These are phyloP conservation scores for Antarctomyces pellizariae DNA, from an alignment of 495 filamentous ascomycete species.

Conservation along the genomic window DNA sequence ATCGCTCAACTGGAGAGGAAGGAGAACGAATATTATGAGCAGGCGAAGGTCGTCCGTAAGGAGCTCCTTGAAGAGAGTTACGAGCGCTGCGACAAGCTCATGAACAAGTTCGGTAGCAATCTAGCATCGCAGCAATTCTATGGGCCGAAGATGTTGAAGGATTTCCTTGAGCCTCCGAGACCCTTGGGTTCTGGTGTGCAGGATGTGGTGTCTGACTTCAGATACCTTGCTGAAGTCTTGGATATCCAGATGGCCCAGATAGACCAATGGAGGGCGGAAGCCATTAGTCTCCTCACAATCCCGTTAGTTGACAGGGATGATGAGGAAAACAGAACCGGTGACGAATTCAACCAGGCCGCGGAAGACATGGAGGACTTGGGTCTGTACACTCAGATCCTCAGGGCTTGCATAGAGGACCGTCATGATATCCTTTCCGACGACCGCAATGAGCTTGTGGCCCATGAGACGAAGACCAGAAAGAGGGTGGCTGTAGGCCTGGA, in stretches of 20 bases:
- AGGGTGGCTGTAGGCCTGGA: slow-evolving; percentile 34
- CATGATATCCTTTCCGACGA: slow-evolving; percentile 52
- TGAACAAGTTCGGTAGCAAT: no score
- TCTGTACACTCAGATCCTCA: slow-evolving; percentile 58
- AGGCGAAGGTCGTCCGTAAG: slow-evolving; percentile 35
- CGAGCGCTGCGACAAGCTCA: slow-evolving; percentile 12
- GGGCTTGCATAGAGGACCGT: slow-evolving; percentile 55
- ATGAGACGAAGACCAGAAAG: slow-evolving; percentile 40
- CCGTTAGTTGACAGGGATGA: slow-evolving; percentile 68
- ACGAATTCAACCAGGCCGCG: slow-evolving; percentile 74
- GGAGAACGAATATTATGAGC: slow-evolving; percentile 36
- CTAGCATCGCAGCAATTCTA: no score
- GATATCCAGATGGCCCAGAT: slow-evolving; percentile 47
- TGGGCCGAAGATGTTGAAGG: no score
- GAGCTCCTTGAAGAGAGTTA: slow-evolving; percentile 29
- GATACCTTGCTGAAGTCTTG: slow-evolving; percentile 29
- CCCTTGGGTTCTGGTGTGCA: no score
- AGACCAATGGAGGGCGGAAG: slow-evolving; percentile 45
- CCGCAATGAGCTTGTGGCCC: slow-evolving; percentile 51
- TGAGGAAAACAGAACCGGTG: slow-evolving; percentile 47
- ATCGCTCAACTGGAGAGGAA: slow-evolving; percentile 24
- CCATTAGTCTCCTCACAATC: slow-evolving; percentile 42
- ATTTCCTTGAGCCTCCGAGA: no score
- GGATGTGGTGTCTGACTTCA: no score
- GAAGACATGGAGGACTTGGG: no score